These are phyloP conservation scores for Alopecurus myosuroides DNA, from an alignment of 176 grass and related monocot species.

Conservation along the genomic window DNA sequence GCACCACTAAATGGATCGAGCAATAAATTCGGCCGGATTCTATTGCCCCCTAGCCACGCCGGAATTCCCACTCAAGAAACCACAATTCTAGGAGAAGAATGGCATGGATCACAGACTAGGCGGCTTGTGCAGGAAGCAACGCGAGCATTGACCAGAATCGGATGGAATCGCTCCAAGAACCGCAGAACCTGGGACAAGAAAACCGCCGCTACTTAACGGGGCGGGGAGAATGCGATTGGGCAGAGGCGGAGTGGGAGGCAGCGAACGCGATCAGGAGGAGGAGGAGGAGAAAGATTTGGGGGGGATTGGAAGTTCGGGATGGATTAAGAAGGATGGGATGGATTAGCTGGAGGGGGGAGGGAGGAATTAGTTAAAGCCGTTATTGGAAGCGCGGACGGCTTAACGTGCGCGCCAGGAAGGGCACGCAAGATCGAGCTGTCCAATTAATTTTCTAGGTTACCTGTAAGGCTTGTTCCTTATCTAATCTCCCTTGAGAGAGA, in stretches of 20 bases:
- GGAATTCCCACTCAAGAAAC: slow-evolving; percentile 13
- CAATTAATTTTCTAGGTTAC: slow-evolving; percentile 32
- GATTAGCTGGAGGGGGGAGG: slow-evolving; percentile 30
- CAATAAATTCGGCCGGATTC: neutral
- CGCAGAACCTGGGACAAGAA: slow-evolving; percentile 10
- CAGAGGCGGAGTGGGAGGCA: slow-evolving; percentile 17
- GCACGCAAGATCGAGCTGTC: slow-evolving; percentile 45
- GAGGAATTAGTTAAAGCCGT: slow-evolving; percentile 52
- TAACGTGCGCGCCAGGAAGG: slow-evolving; percentile 86
- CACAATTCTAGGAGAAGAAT: neutral
- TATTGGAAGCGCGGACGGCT: slow-evolving; percentile 27
- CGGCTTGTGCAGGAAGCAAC: neutral
- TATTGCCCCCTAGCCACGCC: neutral
- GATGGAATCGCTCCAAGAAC: neutral
- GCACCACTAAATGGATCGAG: neutral
- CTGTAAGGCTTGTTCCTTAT: slow-evolving; percentile 9
- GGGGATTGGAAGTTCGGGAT: neutral
- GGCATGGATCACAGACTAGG: neutral
- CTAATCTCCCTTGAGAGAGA: neutral
- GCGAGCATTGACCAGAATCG: neutral
- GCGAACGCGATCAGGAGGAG: slow-evolving; percentile 17
- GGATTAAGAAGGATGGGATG: slow-evolving; percentile 3
- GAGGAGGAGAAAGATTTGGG: slow-evolving; percentile 2
- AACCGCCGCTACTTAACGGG: slow-evolving; percentile 25
- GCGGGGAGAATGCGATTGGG: neutral